Evolutionary conservation across 306 rosid species (phyloP).

Genomic region (Sindora glabra): DNA sequence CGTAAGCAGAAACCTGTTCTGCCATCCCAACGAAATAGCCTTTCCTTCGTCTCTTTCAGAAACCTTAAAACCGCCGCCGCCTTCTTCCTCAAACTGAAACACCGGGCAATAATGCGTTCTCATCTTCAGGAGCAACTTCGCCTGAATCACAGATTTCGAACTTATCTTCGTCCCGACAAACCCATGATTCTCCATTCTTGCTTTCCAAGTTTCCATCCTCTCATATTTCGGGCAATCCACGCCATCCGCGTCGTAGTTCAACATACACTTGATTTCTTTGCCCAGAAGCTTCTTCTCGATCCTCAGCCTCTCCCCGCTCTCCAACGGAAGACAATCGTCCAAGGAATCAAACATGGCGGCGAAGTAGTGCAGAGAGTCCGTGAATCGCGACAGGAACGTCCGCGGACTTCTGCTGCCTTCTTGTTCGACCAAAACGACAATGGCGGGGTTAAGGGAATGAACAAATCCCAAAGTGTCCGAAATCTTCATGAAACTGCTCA

Average conservation of each 20-base stretch:
- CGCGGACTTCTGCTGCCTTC: conserved; percentile 41
- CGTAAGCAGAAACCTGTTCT: conserved; percentile 61
- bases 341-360: conserved; percentile 84
- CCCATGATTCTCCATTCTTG: conserved; percentile 58
- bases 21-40: conserved; percentile 76
- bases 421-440: conserved; percentile 55
- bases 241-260: conserved; percentile 26
- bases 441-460: conserved; percentile 46
- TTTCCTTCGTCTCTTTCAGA: conserved; percentile 68
- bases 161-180: conserved; percentile 43
- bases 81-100: conserved; percentile 50
- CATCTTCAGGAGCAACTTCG: conserved; percentile 60
- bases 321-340: conserved; percentile 60
- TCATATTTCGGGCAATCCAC: conserved; percentile 38
- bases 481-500: conserved; percentile 27
- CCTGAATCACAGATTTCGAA: conserved; percentile 63
- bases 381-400: conserved; percentile 56
- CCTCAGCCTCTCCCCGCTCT: conserved; percentile 55
- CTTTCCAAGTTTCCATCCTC: conserved; percentile 61
- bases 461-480: conserved; percentile 60
- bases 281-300: conserved; percentile 72
- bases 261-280: conserved; percentile 56
- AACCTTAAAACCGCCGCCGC: conserved; percentile 59
- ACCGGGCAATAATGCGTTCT: conserved; percentile 57
- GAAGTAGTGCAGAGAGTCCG: conserved; percentile 56